These are phyloP conservation scores for Aspergillus olivimuriae DNA, from an alignment of 495 filamentous ascomycete species.

Conservation along the genomic window DNA sequence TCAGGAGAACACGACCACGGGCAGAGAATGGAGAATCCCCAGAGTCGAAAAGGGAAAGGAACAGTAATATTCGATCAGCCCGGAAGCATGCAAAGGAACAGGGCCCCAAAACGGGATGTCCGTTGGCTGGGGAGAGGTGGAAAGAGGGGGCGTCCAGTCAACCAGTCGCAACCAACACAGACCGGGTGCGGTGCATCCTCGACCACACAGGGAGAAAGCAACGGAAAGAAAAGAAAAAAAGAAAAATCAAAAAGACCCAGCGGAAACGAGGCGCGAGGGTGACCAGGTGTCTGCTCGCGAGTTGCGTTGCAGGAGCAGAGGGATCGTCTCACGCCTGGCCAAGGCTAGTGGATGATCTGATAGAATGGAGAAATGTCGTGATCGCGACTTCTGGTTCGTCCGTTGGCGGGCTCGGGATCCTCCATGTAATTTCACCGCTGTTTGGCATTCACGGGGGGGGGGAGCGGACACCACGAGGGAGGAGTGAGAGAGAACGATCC, in stretches of 20 bases:
- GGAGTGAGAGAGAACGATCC: not conserved
- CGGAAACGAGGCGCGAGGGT: constrained; percentile 6
- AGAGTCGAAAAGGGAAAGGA: not conserved
- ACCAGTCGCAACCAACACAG: too few relatives aligned
- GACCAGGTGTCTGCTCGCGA: too few relatives aligned
- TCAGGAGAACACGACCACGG: not conserved
- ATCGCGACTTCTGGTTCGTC: constrained; percentile 33
- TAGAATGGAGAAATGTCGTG: constrained; percentile 48
- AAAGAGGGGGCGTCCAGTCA: too few relatives aligned
- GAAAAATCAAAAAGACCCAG: constrained; percentile 5
- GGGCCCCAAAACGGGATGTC: not conserved
- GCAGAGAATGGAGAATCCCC: constrained; percentile 1
- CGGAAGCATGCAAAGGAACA: not conserved
- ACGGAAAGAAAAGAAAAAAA: constrained; percentile 5
- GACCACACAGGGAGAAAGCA: too few relatives aligned
- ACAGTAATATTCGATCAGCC: not conserved
- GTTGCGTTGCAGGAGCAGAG: not conserved
- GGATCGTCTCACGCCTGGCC: constrained; percentile 19
- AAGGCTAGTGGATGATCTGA: constrained; percentile 40
- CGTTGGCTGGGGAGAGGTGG: constrained; percentile 5
- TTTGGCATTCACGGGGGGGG: not conserved
- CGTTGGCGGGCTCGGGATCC: constrained; percentile 5
- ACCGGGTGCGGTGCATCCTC: too few relatives aligned
- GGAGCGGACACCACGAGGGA: not conserved
- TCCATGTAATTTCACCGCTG: constrained; percentile 19